phyloP scores from a whole-genome alignment of 306 rosid genomes.

The Vigna hirtella region DNA sequence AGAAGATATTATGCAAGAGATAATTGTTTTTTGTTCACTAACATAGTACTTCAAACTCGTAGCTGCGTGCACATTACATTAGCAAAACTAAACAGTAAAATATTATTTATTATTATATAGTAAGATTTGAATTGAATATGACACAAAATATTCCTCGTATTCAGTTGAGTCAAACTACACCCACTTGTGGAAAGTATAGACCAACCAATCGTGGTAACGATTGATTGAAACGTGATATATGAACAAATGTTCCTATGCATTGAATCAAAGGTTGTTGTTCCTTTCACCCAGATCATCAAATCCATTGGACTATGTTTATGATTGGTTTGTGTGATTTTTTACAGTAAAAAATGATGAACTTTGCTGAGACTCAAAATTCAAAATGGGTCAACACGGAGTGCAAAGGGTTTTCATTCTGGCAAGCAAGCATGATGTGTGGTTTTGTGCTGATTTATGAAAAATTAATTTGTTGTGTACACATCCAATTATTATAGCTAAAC shows the following conservation, averaged over 20 bases:
- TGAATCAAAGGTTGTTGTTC: conserved; percentile 2
- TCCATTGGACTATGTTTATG: background rate
- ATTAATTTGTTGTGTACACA: no score
- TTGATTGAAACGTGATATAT: background rate
- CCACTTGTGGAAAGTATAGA: background rate
- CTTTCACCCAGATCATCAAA: background rate
- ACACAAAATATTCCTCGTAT: background rate
- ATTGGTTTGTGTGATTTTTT: background rate
- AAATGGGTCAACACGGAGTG: background rate
- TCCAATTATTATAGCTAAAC: no score
- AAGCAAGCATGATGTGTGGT: background rate
- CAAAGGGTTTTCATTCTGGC: background rate
- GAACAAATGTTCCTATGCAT: background rate
- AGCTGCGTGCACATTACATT: no score
- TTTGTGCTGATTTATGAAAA: background rate
- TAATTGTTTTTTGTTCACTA: no score
- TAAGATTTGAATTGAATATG: background rate
- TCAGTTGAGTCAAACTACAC: background rate
- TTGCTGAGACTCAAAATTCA: background rate
- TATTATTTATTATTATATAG: background rate
- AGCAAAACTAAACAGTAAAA: no score
- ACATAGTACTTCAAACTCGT: background rate
- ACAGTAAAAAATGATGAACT: background rate
- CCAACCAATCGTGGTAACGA: background rate
- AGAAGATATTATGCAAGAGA: no score